A percentile compares a stretch with the other conserved stretches of the same genome.
Conservation (phyloP, 1,284 basidiomycete genomes). For the Laetiporus sulphureus region DNA sequence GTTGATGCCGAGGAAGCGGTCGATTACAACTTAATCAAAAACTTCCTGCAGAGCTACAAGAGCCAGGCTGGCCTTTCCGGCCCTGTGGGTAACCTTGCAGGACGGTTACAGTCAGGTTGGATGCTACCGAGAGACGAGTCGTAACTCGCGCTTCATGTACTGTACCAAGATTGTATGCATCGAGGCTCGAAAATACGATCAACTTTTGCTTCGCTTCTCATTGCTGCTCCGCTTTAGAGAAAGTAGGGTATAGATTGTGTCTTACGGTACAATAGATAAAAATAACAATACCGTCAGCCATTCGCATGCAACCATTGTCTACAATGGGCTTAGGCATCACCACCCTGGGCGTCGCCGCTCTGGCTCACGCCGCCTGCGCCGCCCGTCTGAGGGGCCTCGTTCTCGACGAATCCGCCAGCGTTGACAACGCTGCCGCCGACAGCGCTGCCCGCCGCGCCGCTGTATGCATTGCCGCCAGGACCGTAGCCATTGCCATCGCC, state of each 20-base stretch:
- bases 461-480: constrained; percentile 27
- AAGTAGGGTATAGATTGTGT: constrained; percentile 19
- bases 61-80: constrained; percentile 82
- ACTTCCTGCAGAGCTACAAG: constrained; percentile 92
- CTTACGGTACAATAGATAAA: constrained; percentile 11
- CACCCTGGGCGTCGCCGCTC: constrained; percentile 19
- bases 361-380: constrained; percentile 15
- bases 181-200: no score
- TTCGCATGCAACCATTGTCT: no score
- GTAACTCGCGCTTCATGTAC: constrained; percentile 1
- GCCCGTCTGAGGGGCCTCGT: constrained; percentile 12
- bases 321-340: constrained; percentile 13
- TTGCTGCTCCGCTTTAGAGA: constrained; percentile 4
- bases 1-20: constrained; percentile 41
- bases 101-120: constrained; percentile 73
- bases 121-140: constrained; percentile 59
- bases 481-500: constrained; percentile 21
- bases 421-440: constrained; percentile 19
- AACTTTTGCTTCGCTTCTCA: not conserved
- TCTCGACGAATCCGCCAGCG: constrained; percentile 16
- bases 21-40: constrained; percentile 90
- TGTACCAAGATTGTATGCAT: no score
- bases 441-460: constrained; percentile 19
- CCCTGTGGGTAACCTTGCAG: constrained; percentile 83
- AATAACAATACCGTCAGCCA: no score